Evolutionary conservation across 1,284 basidiomycete genomes (phyloP).

Genomic region (Ustilago shanxiensis): DNA sequence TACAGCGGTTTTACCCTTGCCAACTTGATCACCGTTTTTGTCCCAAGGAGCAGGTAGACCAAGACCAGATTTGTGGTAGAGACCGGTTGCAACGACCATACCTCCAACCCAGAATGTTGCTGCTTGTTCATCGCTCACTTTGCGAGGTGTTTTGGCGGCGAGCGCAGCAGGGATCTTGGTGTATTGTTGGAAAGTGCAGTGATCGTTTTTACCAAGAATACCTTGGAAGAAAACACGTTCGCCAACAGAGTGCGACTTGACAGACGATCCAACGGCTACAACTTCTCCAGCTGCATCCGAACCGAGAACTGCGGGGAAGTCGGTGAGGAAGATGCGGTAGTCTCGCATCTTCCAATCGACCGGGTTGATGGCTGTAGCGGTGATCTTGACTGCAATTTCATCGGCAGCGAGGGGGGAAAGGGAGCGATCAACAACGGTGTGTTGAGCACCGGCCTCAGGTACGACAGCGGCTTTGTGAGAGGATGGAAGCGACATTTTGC

Average conservation of each 20-base stretch:
- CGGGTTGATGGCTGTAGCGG: slow-evolving; percentile 59
- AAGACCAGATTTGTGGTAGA: slow-evolving; percentile 52
- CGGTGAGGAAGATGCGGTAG: slow-evolving; percentile 39
- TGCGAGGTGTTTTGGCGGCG: slow-evolving; percentile 46
- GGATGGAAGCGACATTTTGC: slow-evolving; percentile 35
- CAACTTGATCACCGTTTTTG: slow-evolving; percentile 33
- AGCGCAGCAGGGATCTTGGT: slow-evolving; percentile 49
- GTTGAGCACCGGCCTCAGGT: slow-evolving; percentile 35
- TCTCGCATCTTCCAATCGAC: slow-evolving; percentile 62
- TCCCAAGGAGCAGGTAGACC: slow-evolving; percentile 51
- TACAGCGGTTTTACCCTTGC: slow-evolving; percentile 53
- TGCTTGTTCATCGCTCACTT: slow-evolving; percentile 56
- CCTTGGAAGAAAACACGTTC: slow-evolving; percentile 65
- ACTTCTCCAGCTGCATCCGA: slow-evolving; percentile 58
- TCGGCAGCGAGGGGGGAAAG: slow-evolving; percentile 29
- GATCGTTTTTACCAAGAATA: slow-evolving; percentile 46
- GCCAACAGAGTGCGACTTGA: slow-evolving; percentile 42
- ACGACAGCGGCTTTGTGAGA: slow-evolving; percentile 46
- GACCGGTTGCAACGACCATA: slow-evolving; percentile 41
- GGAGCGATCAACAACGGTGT: slow-evolving; percentile 32
- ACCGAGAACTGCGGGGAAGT: slow-evolving; percentile 54
- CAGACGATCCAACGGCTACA: slow-evolving; percentile 29
- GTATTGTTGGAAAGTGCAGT: slow-evolving; percentile 60
- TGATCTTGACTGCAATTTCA: slow-evolving; percentile 53
- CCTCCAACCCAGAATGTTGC: slow-evolving; percentile 53